Conservation (phyloP, 2,329 filamentous ascomycete species). For the Diplocarpon mali region DNA sequence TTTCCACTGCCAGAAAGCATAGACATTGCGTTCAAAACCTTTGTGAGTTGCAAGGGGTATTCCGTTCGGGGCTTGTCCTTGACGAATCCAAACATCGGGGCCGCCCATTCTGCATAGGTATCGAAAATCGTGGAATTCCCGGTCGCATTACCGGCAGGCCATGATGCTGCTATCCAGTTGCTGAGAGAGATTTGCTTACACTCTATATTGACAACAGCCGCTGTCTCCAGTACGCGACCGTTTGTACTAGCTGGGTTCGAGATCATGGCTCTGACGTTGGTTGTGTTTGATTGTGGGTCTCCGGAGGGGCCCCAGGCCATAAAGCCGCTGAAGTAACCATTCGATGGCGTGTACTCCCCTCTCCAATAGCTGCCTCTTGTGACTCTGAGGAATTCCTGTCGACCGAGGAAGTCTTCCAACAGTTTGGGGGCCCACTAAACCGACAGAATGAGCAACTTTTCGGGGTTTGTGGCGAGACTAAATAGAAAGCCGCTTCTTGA, state of each 20-base stretch:
- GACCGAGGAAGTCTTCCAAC: background rate
- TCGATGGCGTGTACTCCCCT: background rate
- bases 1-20: background rate
- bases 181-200: background rate
- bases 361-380: background rate
- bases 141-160: background rate
- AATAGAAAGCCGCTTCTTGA: background rate
- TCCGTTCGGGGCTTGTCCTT: background rate
- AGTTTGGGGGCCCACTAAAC: background rate
- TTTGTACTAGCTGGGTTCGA: background rate
- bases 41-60: background rate
- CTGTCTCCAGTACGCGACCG: background rate
- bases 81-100: background rate
- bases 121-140: background rate
- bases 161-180: background rate
- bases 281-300: background rate
- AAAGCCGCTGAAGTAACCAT: background rate
- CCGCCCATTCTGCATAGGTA: background rate
- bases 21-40: constrained; percentile 2
- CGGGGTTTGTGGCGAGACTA: background rate
- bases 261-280: background rate
- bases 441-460: background rate
- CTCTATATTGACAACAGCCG: background rate
- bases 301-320: background rate
- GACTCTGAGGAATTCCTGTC: background rate